Evolutionary conservation across 2,329 filamentous ascomycete species (phyloP).

Genomic region (Fusarium newnesense): DNA sequence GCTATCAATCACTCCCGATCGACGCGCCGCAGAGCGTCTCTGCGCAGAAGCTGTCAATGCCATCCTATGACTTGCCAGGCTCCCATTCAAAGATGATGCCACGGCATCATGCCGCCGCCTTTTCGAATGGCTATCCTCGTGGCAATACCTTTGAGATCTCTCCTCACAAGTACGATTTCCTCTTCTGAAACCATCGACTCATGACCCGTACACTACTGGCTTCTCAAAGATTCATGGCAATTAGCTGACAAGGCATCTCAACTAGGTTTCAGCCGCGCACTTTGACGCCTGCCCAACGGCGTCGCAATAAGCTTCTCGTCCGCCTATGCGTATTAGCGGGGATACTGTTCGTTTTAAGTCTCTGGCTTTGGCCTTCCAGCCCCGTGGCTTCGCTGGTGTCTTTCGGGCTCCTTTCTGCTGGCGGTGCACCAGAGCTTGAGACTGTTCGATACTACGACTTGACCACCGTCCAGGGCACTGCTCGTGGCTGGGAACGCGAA

Average conservation of each 20-base stretch:
- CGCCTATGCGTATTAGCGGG: slow-evolving; percentile 71
- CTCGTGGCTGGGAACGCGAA: slow-evolving; percentile 93
- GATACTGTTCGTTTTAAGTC: slow-evolving; percentile 71
- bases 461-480: slow-evolving; percentile 88
- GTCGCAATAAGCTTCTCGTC: slow-evolving; percentile 77
- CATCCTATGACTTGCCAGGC: slow-evolving; percentile 45
- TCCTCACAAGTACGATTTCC: slow-evolving; percentile 77
- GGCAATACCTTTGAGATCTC: slow-evolving; percentile 86
- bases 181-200: background rate
- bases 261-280: slow-evolving; percentile 81
- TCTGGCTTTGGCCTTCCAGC: slow-evolving; percentile 80
- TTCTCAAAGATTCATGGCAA: background rate
- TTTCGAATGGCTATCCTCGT: slow-evolving; percentile 85
- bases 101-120: slow-evolving; percentile 79
- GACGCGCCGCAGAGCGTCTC: slow-evolving; percentile 36
- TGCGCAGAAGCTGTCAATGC: slow-evolving; percentile 41
- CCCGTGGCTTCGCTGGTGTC: slow-evolving; percentile 71
- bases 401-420: slow-evolving; percentile 74
- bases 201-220: background rate
- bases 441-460: slow-evolving; percentile 98
- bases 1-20: slow-evolving; percentile 9
- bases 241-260: slow-evolving; percentile 20
- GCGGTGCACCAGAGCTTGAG: slow-evolving; percentile 82
- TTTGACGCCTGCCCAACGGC: slow-evolving; percentile 75
- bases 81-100: slow-evolving; percentile 77